Evolutionary conservation across 176 grass and related monocot species (phyloP), one percentile per base, ranked within the genome.

Genomic region (Tuctoria greenei): DNA sequence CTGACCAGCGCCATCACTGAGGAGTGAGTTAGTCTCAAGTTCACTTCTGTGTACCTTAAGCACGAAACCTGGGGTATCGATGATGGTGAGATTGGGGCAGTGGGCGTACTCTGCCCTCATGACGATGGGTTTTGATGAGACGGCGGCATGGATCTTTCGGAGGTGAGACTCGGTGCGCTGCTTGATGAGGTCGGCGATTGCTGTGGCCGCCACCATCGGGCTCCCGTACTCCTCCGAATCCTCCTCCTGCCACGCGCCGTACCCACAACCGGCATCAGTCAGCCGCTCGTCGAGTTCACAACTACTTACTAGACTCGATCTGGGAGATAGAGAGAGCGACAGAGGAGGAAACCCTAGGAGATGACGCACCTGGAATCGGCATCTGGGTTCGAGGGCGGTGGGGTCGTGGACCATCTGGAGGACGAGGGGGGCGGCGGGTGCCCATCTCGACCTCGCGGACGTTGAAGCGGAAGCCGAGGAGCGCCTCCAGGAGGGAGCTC

Each of bases 391-490:
- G 71, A 93, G 89, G 61, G 96, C 87, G 35, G 92, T 77, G 18
- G 87, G 87, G 72, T 99, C 89, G 80, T 95, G 89, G 44, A 95
- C 89, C 96, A 99, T 99, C 87, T 93, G 96, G 70, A 99, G 96
- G 12, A 99, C 87, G 54, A 99, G 96, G 64, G n/a, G 96, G 96
- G 62, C 92, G 78, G 64, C 92, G 87, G 28, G 96, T 99, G 34
- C 96, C 92, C 96, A 95, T 99, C 89, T 99, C 96, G 23, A 99
- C 96, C 85, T 99, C 92, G n/a, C 89, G 77, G 75, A 95, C 85
- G 79, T 99, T 99, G 85, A 99, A 95, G 63, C 96, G 89, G 79
- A 99, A 99, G 55, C 92, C 96, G 6, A 99, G 89, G 35, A 99
- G 89, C 1, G 92, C 89, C 74, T 99, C 96, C 14, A 99, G 80